Evolutionary conservation across 768 basidiomycete species (phyloP), one percentile per base, ranked within the genome.

Genomic region (Obba rivulosa): DNA sequence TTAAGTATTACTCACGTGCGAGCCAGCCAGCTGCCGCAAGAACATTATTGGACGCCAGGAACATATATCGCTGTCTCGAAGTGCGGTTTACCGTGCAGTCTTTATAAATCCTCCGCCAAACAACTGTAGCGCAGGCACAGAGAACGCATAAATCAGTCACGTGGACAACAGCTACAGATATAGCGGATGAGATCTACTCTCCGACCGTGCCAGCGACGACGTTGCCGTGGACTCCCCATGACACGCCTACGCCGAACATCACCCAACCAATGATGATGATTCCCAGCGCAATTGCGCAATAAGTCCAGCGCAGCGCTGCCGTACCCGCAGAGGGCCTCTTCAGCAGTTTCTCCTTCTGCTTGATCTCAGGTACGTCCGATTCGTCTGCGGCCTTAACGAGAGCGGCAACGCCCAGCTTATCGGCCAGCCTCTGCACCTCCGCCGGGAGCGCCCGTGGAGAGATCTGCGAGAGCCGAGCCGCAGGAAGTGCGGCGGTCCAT

Each of bases 171-270:
- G 80, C 80, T 81, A 54, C 81, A 80, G 24, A 74, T 77, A 50
- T 81, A 75, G 50, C 81, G 70, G 18, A 81, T 70, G 51, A 80
- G 76, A 52, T 31, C 13, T 71, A 63, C 23, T 63, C 62, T 16
- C 62, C 62, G 1, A 57, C 57, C 3, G 62, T 61, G 16, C 62
- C 62, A 5, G 62, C 62, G 7, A 63, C 49, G 11, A 63, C 62
- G 31, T 55, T 63, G 5, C 68, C 70, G 49, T 73, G 71, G 37
- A 71, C 69, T 14, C 70, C 71, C 71, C 70, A 73, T 8, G 49
- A 56, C n/a, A 73, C 63, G 34, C 69, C 70, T 41, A 73, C 41
- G 8, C 69, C 71, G 53, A 73, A 73, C 59, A 73, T 65, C 37
- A 71, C 57, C 70, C 71, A 73, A 17, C 65, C 70, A 38, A 71